Base-by-base conservation (phyloP, 768 basidiomycete genomes). In the Mycena maculata region DNA sequence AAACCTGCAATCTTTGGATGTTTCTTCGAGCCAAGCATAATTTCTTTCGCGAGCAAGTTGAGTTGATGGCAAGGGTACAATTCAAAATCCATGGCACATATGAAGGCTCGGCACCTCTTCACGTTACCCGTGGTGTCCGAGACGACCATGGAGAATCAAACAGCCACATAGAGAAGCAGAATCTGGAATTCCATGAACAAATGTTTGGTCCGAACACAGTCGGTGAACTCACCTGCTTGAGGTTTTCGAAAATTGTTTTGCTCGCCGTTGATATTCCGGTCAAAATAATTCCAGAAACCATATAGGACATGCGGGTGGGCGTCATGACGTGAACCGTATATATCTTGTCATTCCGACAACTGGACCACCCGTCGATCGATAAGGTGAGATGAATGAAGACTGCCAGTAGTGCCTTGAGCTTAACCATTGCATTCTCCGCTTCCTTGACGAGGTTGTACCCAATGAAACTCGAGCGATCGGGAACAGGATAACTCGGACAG, bases 71-170 rank as follows among this genome's bases (percentile, higher is more conserved):
- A 67, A 0, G 65, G 65, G 27, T 74, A 15, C 71, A 54, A 44
- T 72, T 74, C 0, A 74, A 22, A 12, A 73, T 74, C 55, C 71
- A 70, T 3, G 73, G 73, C 27, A 36, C 67, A 74, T 10, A 74
- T 66, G 9, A 72, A 41, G 8, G 42, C 45, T 0, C 55, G 57
- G 53, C 63, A 53, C 41, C 71, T 74, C 48, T 61, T 56, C 3
- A 70, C 67, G 39, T 72, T 72, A 18, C 45, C 61, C 2, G 73
- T 69, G 6, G 69, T 71, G 39, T 74, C 71, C 1, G 71, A 72
- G 10, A 68, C 69, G 18, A 68, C 23, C 30, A 71, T 39, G 5
- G 69, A 71, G 42, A 71, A 67, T 52, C 38, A 53, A 5, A 49
- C 47, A 9, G 65, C 65, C 0, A 47, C 49, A 27, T 60, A 62